Evolutionary conservation across 768 basidiomycete genomes (phyloP).

Genomic region (Tulasnella sp.): DNA sequence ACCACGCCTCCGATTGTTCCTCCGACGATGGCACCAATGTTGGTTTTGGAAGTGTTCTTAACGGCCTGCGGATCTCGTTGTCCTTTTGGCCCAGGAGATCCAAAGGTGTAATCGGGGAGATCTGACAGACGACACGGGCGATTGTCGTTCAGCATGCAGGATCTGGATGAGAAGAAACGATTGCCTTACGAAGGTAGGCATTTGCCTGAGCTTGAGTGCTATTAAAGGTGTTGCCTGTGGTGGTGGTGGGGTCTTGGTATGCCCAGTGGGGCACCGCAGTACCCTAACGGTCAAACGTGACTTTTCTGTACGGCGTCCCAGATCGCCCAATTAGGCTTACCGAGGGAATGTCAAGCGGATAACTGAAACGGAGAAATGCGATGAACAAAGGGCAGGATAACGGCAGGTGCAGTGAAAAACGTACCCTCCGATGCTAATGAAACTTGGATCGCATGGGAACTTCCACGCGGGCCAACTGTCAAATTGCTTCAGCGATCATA

Average conservation of each 20-base stretch:
- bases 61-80: no score
- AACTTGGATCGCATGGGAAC: background rate
- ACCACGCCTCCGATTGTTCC: background rate
- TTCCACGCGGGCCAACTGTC: constrained; percentile 5
- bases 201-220: background rate
- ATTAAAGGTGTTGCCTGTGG: background rate
- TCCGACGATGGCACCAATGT: constrained; percentile 9
- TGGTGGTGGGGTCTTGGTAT: constrained; percentile 10
- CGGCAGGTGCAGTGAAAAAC: background rate
- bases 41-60: no score
- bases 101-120: no score
- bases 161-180: background rate
- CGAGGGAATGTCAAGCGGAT: constrained; percentile 1
- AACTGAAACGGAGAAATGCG: background rate
- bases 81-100: no score
- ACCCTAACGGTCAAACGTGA: background rate
- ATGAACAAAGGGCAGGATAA: background rate
- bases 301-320: background rate
- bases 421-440: background rate
- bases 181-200: background rate
- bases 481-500: background rate
- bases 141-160: background rate
- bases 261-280: constrained; percentile 6
- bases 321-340: background rate
- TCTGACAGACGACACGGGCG: background rate